phyloP scores from a whole-genome alignment of 202 grass and related monocot species.

The Alloteropsis angusta region DNA sequence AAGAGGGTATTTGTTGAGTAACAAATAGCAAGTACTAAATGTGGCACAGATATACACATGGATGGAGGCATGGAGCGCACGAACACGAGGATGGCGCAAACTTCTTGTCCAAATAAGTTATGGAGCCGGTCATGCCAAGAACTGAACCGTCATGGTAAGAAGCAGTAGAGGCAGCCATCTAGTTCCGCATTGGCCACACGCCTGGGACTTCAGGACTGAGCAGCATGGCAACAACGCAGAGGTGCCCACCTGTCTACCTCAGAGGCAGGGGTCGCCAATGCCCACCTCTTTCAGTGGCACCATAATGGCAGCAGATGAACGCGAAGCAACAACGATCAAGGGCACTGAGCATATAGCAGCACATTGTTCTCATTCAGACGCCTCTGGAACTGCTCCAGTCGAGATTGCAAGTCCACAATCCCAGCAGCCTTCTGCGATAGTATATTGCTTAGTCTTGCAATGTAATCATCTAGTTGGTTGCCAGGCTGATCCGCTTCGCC shows the following conservation, averaged over 20 bases:
- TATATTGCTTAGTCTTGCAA: conserved; percentile 62
- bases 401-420: conserved; percentile 64
- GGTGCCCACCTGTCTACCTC: not conserved
- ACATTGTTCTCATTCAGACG: conserved; percentile 66
- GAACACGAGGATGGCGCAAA: not conserved
- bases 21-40: conserved; percentile 1
- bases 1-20: conserved; percentile 3
- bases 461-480: conserved; percentile 76
- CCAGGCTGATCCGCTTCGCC: conserved; percentile 74
- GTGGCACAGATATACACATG: conserved; percentile 24
- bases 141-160: not conserved
- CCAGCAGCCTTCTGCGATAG: conserved; percentile 80
- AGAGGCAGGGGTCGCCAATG: not conserved
- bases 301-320: not conserved
- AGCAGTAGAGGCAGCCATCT: conserved; percentile 22
- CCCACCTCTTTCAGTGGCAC: conserved; percentile 25
- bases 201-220: not conserved
- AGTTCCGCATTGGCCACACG: conserved; percentile 13
- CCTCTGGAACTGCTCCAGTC: conserved; percentile 71
- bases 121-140: not conserved
- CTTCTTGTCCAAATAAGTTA: conserved; percentile 26
- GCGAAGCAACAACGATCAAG: conserved; percentile 29
- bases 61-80: not conserved
- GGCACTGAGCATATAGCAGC: conserved; percentile 48
- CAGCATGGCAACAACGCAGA: not conserved